Evolutionary conservation across 1,139 yeast genomes (phyloP), one percentile per base, ranked within the genome.

Genomic region (Candida buenavistaensis): DNA sequence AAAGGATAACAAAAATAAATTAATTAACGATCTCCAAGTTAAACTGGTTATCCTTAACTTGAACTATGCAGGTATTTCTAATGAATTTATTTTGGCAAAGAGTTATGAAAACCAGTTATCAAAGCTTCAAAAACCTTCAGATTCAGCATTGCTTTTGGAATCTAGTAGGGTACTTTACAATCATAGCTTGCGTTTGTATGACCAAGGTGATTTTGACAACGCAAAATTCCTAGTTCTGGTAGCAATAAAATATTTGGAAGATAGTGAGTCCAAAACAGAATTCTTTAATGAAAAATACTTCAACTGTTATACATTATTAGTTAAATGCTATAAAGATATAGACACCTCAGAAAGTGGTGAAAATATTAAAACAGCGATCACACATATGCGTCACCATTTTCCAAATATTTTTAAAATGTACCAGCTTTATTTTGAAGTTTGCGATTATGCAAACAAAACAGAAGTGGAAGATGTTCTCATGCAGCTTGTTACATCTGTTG

Each of bases 401-500:
- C 32, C 29, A 7, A 32, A 33, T 12, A 19, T 14, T 8, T 26
- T 43, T 15, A 43, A 43, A 26, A 38, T 41, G 14, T 43, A 41
- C 23, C 17, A 31, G 13, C 24, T 41, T 3, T 28, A 32, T 11
- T 32, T 37, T 22, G 45, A 43, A 23, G 20, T 34, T 4, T 17
- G 30, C 10, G 32, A 28, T 6, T 14, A 23, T 13, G 28, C 25
- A 5, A 19, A 19, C 9, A 37, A 36, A 12, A 21, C 14, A 7
- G 34, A 35, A 14, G 13, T 35, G 2, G 44, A 36, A 23, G 35
- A 35, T 11, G 21, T 48, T 6, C 43, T 59, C 2, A 58, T 58
- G 55, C 52, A 51, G 21, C 46, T 58, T 51, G 44, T 59, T 0
- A 48, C 50, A 44, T 41, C 55, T 1, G 44, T 56, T 2, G 40